Evolutionary conservation across 2,329 filamentous ascomycete genomes (phyloP), one percentile per base, ranked within the genome.

Genomic region (Fusarium bulbicola): DNA sequence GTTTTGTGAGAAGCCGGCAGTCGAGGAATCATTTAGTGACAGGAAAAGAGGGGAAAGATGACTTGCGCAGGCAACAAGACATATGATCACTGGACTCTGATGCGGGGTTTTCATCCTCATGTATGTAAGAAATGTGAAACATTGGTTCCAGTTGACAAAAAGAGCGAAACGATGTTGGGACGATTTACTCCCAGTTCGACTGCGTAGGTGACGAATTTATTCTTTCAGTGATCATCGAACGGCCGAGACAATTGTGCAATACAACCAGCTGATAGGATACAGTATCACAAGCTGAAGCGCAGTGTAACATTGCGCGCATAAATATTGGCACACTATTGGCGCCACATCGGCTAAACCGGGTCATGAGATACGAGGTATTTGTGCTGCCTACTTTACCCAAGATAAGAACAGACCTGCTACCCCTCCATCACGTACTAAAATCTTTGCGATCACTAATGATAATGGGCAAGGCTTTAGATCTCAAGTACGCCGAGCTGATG

Each of bases 141-240:
- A 57, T 34, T 20, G 30, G 16, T 1, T 7, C 3, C 1, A 5
- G 10, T 18, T 1, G 37, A 45, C 16, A 32, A 24, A 57, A 56
- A 43, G 14, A 15, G 20, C 1, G 15, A 7, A 13, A 11, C 20
- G 15, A 16, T 26, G 11, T 2, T 30, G 9, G 24, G 20, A 16
- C n/a, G 21, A 7, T 7, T 28, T 6, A 15, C 16, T 2, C 4
- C 12, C 10, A 21, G 10, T 28, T 53, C 7, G 11, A 21, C 2
- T 1, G 24, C 9, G 3, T 15, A 3, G 1, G 5, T 39, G 20
- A 3, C 3, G 7, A 2, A 3, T 24, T 20, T 36, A 36, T 30
- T 57, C 8, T 9, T 16, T 12, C 37, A 16, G 0, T 0, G 16
- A 26, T 7, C 11, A 57, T 24, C 21, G 28, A 24, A 32, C 7